phyloP scores from a whole-genome alignment of 1,284 basidiomycete species.

The Cutaneotrichosporon cutaneum region DNA sequence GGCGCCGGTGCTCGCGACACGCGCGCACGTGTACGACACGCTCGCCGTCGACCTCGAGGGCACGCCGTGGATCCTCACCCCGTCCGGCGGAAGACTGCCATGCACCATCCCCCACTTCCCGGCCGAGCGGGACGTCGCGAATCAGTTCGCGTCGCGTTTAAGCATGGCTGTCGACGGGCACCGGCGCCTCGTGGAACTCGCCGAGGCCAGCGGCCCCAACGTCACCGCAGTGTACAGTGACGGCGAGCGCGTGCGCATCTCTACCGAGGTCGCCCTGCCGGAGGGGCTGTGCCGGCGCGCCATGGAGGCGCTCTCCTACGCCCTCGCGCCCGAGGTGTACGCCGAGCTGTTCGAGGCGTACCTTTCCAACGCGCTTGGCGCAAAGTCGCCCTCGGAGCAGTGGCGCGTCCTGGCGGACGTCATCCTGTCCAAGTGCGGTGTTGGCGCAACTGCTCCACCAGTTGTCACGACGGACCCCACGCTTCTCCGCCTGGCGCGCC shows the following conservation, averaged over 20 bases:
- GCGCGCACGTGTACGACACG: conserved; percentile 65
- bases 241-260: conserved; percentile 56
- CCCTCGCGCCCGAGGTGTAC: conserved; percentile 53
- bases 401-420: conserved; percentile 27
- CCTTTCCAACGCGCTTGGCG: neutral
- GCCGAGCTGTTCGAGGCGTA: conserved; percentile 12
- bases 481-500: conserved; percentile 55
- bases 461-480: conserved; percentile 36
- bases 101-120: conserved; percentile 27
- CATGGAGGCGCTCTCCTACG: conserved; percentile 63
- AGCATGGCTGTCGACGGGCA: conserved; percentile 33
- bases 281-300: conserved; percentile 62
- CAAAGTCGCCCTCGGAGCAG: neutral
- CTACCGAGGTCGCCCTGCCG: conserved; percentile 58
- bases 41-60: conserved; percentile 63
- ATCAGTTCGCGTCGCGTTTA: conserved; percentile 37
- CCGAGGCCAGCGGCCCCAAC: conserved; percentile 56
- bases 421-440: conserved; percentile 43
- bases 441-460: neutral
- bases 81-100: conserved; percentile 58
- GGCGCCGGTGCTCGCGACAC: conserved; percentile 63
- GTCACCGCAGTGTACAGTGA: conserved; percentile 58
- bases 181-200: conserved; percentile 28
- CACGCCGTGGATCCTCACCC: conserved; percentile 61
- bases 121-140: conserved; percentile 35